Conservation (phyloP, 2,329 filamentous ascomycete species). For the Lachnellula occidentalis region DNA sequence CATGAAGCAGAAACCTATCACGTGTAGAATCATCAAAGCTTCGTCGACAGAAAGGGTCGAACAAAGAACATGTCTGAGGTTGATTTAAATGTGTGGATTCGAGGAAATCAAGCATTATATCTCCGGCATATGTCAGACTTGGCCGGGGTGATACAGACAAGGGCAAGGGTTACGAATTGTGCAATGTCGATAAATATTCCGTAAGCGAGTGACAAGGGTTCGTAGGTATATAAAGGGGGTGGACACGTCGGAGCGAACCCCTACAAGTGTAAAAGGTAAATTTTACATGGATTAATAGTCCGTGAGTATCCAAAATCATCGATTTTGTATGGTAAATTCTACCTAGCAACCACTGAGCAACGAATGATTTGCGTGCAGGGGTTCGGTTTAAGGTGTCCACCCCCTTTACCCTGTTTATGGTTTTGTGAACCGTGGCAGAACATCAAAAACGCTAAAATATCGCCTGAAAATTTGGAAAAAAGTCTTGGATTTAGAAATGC, state of each 20-base stretch:
- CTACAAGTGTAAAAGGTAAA: too few relatives aligned
- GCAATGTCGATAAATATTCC: conserved; percentile 19
- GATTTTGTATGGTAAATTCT: too few relatives aligned
- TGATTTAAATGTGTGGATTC: neutral
- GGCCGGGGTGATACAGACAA: conserved; percentile 4
- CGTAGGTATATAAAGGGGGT: too few relatives aligned
- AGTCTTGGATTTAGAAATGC: neutral
- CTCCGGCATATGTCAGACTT: conserved; percentile 4
- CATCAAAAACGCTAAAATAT: neutral
- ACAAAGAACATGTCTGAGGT: conserved; percentile 1
- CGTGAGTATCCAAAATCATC: too few relatives aligned
- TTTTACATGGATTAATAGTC: too few relatives aligned
- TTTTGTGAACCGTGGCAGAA: neutral
- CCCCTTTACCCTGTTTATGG: conserved; percentile 1
- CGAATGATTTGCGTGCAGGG: too few relatives aligned
- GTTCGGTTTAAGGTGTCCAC: too few relatives aligned
- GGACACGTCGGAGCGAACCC: too few relatives aligned
- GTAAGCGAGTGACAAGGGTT: conserved; percentile 16
- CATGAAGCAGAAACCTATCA: neutral
- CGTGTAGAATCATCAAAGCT: neutral
- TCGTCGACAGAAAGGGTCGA: neutral
- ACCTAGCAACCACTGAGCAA: too few relatives aligned
- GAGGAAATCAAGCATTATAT: conserved; percentile 10
- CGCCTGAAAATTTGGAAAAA: neutral
- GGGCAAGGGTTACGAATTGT: conserved; percentile 16